Base-by-base conservation (phyloP, 2,329 filamentous ascomycete species). In the Lachnellula suecica region DNA sequence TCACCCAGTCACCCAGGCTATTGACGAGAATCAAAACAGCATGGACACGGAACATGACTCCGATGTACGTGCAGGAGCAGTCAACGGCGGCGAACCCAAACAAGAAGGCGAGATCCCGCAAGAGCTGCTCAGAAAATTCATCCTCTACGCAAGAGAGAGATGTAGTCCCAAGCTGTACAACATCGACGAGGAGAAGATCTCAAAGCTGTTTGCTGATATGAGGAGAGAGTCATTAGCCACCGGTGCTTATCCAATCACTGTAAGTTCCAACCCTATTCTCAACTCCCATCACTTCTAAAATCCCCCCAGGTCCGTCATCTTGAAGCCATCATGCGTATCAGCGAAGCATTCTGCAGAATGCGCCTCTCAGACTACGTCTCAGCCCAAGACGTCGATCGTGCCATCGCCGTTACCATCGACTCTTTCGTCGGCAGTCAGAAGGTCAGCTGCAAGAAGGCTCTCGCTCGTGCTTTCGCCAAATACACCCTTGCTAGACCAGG, bases 351-450 rank as follows among this genome's bases (percentile, higher is more conserved):
- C 74, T 95, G 89, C 72, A 93, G 96, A 67, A 99, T 99, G 94
- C 88, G 94, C 13, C 78, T 99, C n/a, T 94, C 89, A 0, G 94
- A 99, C 61, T 97, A 96, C 76, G 96, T 93, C 72, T 87, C 88
- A 5, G 75, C 88, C 2, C 83, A 88, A 54, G 94, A 99, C 67
- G 96, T 99, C 63, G 94, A 99, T 72, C 90, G 94, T 40, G 94
- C 94, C 52, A 99, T 99, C 66, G 91, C 92, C 13, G 94, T 99
- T 6, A 96, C 94, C 0, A 90, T 99, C 2, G 92, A 97, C 61
- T 95, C 89, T 51, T 99, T 99, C 67, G 90, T 99, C 40, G 90
- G 89, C 56, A 95, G 89, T 64, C 94, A 99, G 71, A 99, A 99
- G 77, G 84, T 97, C 65, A 96, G 90, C 74, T 94, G 90, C 74